These are phyloP conservation scores for Tuber brumale DNA, from an alignment of 495 filamentous ascomycete genomes.

Conservation along the genomic window DNA sequence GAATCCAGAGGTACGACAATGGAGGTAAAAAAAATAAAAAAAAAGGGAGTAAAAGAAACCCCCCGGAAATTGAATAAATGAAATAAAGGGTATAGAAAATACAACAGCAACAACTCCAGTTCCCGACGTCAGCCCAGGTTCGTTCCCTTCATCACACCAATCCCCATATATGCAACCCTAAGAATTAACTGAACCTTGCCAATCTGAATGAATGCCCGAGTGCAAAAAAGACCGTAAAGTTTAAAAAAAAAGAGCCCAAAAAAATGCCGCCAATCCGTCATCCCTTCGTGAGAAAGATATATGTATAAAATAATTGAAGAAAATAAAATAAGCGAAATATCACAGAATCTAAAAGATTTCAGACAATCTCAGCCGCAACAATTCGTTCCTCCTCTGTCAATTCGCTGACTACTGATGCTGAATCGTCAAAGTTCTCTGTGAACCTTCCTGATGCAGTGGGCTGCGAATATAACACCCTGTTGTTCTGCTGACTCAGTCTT, in stretches of 20 bases:
- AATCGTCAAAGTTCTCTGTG: conserved; percentile 2
- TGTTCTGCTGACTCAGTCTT: neutral
- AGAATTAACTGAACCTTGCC: neutral
- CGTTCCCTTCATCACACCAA: neutral
- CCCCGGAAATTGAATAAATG: neutral
- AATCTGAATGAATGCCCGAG: neutral
- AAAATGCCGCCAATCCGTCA: neutral
- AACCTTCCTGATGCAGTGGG: neutral
- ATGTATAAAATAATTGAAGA: neutral
- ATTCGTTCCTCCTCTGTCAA: neutral
- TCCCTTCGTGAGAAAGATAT: conserved; percentile 3
- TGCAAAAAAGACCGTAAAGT: neutral
- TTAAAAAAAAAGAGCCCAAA: neutral
- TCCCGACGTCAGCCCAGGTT: neutral
- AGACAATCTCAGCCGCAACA: neutral
- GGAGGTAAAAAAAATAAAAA: neutral
- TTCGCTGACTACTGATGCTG: neutral
- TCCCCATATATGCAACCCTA: neutral
- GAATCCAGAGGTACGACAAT: neutral
- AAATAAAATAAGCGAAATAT: neutral
- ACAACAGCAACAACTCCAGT: neutral
- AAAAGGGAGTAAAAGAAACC: neutral
- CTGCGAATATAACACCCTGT: neutral
- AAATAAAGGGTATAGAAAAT: neutral
- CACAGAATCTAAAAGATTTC: neutral